Base-by-base conservation (phyloP, 805 yeast species). In the Candida gorgasii region DNA sequence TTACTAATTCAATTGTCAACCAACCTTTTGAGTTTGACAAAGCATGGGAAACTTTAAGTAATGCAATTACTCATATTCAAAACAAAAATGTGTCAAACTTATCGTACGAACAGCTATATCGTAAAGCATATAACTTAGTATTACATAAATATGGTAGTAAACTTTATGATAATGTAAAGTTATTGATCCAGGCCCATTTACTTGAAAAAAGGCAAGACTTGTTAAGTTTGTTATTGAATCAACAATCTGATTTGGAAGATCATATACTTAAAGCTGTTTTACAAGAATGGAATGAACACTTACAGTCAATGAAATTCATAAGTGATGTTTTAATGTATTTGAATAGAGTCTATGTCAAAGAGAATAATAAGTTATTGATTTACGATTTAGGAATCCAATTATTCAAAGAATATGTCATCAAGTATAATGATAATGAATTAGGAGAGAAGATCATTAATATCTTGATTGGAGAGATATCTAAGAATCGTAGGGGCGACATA, bases 261-360 rank as follows among this genome's bases (percentile, higher is more conserved):
- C 65, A 58, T 16, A 64, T 73, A 33, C 53, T 78, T 47, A 61
- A 60, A 32, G 58, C 58, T 3, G 53, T 75, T 6, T 52, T 69
- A 2, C 39, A 45, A 3, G 77, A 75, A 42, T 89, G 96, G 96
- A 73, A 78, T 27, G 87, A 82, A 36, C 92, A 86, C 57, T 60
- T 82, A 28, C 72, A 81, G 29, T 74, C 84, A 37, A 85, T 87
- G 83, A 74, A 86, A 48, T 79, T 87, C 75, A 77, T 88, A 33
- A 78, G 90, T 52, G 96, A 90, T 59, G 86, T 89, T 3, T 66
- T 88, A 57, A 83, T 89, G 86, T 89, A 89, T 55, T 62, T 90
- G 57, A 95, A 89, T 57, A 75, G 95, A 33, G 96, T 87, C 0
- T 89, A 86, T 52, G 86, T 89, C 19, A 82, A 79, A 50, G 90